Base-by-base conservation (phyloP, 441 rosid genomes). In the Adansonia grandidieri region DNA sequence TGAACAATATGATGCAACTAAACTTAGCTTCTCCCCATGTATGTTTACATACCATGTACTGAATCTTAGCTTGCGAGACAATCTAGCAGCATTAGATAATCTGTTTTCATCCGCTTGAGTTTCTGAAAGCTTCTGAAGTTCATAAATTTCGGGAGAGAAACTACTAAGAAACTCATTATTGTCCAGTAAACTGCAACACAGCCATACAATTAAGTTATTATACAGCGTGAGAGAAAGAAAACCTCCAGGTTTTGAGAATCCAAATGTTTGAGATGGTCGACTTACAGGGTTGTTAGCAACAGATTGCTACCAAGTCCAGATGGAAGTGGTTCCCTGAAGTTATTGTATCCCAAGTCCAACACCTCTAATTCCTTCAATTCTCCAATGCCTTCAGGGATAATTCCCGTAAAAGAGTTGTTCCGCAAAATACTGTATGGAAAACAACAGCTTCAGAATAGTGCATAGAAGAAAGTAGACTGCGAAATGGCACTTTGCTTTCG, bases 381-480 rank as follows among this genome's bases (percentile, higher is more conserved):
- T 67, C 84, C 79, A 42, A 88, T 24, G 70, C 73, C 89, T 60
- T 86, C 77, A 0, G 91, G 91, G 77, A 88, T 79, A 56, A 44
- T 71, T 70, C 89, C 91, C 20, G 76, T 74, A 71, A 88, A 88
- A 56, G 79, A 78, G 77, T 88, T 88, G 88, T 88, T 88, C 28
- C 91, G 86, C 81, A 88, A 75, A 51, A 82, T 80, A 54, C 91
- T 88, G 82, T 77, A 73, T 48, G 42, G 45, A 37, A 77, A 50
- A 80, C 14, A 65, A 9, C 37, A 51, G 78, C 15, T 17, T 50
- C 24, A 75, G 45, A 51, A 22, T 0, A 6, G 65, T 14, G 64
- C 58, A 69, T 22, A 37, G 47, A 28, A 50, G 53, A 64, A 70
- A 63, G 54, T 10, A n/a, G 2, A 63, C 22, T 1, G 24, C 11